A percentile compares a stretch with the other conserved stretches of the same genome.
These are phyloP conservation scores for Calonectria ilicicola DNA, from an alignment of 2,329 filamentous ascomycete species.

Conservation along the genomic window DNA sequence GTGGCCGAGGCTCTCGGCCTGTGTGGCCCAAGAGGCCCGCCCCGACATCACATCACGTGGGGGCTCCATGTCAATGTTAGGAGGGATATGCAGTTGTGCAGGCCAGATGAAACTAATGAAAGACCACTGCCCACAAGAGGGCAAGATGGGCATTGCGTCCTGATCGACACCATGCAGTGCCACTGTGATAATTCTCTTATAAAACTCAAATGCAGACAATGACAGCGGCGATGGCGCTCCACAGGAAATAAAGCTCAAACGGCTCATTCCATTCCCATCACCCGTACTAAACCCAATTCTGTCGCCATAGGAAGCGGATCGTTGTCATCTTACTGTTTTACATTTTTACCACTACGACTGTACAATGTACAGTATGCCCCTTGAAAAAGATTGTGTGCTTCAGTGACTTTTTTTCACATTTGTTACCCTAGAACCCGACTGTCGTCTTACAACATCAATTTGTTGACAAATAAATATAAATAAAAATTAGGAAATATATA, in stretches of 20 bases:
- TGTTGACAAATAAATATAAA: no score
- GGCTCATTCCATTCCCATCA: not conserved
- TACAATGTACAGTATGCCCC: no score
- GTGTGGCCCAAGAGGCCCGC: not conserved
- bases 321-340: not conserved
- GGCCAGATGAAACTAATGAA: not conserved
- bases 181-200: not conserved
- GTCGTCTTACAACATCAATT: no score
- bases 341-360: not conserved
- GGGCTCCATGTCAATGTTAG: not conserved
- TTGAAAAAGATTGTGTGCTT: no score
- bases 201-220: not conserved
- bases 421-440: no score
- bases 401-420: no score
- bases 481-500: no score
- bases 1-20: conserved; percentile 28
- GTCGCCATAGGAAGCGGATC: not conserved
- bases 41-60: conserved; percentile 10
- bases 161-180: not conserved
- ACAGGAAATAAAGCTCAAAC: conserved; percentile 3
- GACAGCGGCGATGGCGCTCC: not conserved
- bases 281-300: not conserved
- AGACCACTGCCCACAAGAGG: not conserved
- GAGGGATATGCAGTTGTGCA: no score
- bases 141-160: not conserved